A percentile compares a stretch with the other conserved stretches of the same genome.
Evolutionary conservation across 2,329 filamentous ascomycete species (phyloP).

Genomic region (Parastagonospora nodorum): DNA sequence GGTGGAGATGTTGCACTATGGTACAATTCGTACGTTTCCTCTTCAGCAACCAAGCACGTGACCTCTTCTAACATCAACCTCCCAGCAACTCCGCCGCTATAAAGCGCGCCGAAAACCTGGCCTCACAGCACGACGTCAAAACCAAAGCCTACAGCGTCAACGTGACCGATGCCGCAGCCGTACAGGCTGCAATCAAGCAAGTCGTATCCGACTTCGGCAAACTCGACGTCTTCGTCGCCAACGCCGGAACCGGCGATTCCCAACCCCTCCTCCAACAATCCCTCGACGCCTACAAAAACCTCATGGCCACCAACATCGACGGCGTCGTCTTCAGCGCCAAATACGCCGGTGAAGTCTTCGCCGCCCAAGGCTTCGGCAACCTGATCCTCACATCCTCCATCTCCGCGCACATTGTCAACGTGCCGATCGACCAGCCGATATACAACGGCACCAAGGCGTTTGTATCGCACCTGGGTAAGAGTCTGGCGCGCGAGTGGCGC

Average conservation of each 20-base stretch:
- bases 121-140: slow-evolving; percentile 62
- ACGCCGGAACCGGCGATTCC: slow-evolving; percentile 64
- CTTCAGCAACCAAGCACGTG: too few species aligned
- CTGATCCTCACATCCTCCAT: slow-evolving; percentile 70
- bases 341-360: slow-evolving; percentile 49
- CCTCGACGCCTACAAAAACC: slow-evolving; percentile 69
- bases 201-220: slow-evolving; percentile 72
- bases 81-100: slow-evolving; percentile 57
- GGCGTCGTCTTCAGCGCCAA: slow-evolving; percentile 52
- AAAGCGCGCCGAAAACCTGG: slow-evolving; percentile 63
- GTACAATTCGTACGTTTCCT: slow-evolving; percentile 36
- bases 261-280: slow-evolving; percentile 62
- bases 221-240: slow-evolving; percentile 69
- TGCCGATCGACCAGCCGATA: slow-evolving; percentile 65
- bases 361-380: slow-evolving; percentile 56
- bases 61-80: slow-evolving; percentile 31
- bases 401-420: slow-evolving; percentile 81
- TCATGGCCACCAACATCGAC: slow-evolving; percentile 73
- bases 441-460: slow-evolving; percentile 61
- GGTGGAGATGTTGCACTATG: slow-evolving; percentile 54
- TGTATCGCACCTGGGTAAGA: slow-evolving; percentile 65
- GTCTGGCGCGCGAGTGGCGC: slow-evolving; percentile 69
- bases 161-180: slow-evolving; percentile 56
- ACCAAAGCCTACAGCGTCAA: slow-evolving; percentile 68
- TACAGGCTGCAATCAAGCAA: slow-evolving; percentile 62